Evolutionary conservation across 2,329 filamentous ascomycete genomes (phyloP), one percentile per base, ranked within the genome.

Genomic region (Ceratocystis destructans): DNA sequence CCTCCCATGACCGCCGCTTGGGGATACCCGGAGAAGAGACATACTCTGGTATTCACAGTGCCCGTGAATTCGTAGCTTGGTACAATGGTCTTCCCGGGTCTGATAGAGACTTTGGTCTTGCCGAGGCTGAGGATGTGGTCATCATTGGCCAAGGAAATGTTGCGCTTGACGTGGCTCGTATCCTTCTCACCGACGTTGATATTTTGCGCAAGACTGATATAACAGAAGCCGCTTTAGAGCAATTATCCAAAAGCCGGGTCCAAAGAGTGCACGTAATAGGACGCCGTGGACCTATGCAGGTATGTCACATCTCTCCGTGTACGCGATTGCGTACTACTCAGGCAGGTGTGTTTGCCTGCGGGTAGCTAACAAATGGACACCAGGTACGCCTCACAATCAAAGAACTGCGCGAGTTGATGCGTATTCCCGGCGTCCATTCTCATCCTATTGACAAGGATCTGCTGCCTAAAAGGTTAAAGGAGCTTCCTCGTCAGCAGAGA

Each of bases 131-230:
- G 0, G 90, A 96, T 63, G 94, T 90, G 1, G 84, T 96, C 41
- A 82, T 99, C 61, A 86, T 99, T 69, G 94, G 94, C 1, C 93
- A 99, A 73, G 94, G 94, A 17, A 99, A 99, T 75, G 94, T 99
- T 7, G 94, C 94, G 0, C 79, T 99, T 61, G 94, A 99, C 74
- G 89, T 99, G 17, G 91, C 93, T 1, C 83, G 95, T 31, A 93
- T 96, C 72, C 78, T 99, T 4, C 79, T 99, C 15, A 86, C 87
- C 64, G 83, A 89, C 68, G 78, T 95, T 0, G 85, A 93, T 71
- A 77, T 81, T 25, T 78, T 99, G 59, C 80, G 83, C 5, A 86
- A 86, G 71, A 96, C 94, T 0, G 94, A 99, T 73, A 97, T 99
- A 61, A 86, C 92, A 1, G 88, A 91, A 69, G 83, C 89, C 71